Evolutionary conservation across 345 rosid genomes (phyloP).

Genomic region (Adansonia digitata): DNA sequence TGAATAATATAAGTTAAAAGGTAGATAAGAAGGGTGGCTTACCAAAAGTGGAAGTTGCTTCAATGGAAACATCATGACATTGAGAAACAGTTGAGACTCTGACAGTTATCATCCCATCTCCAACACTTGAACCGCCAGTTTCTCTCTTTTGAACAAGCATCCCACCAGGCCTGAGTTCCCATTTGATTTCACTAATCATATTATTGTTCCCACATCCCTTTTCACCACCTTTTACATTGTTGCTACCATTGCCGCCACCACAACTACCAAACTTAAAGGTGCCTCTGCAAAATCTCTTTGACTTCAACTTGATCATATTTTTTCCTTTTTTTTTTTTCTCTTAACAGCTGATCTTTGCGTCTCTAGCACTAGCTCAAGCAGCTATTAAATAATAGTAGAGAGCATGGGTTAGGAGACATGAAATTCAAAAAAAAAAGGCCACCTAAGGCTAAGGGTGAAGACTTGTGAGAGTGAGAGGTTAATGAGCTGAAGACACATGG

Average conservation of each 20-base stretch:
- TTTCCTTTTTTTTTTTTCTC: not conserved
- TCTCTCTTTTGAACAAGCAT: constrained; percentile 92
- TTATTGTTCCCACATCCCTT: constrained; percentile 25
- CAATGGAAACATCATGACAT: constrained; percentile 68
- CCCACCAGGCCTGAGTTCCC: constrained; percentile 90
- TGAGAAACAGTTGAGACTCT: constrained; percentile 70
- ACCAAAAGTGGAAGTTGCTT: constrained; percentile 88
- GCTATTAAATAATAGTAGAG: not conserved
- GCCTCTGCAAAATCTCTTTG: constrained; percentile 59
- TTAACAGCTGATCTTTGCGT: not conserved
- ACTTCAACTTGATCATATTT: constrained; percentile 60
- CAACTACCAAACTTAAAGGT: constrained; percentile 59
- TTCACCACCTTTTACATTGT: constrained; percentile 19
- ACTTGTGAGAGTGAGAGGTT: not conserved
- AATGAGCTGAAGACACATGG: constrained; percentile 21
- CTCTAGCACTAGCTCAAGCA: not conserved
- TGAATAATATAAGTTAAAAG: not conserved
- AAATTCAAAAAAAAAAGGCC: not conserved
- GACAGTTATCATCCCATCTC: constrained; percentile 44
- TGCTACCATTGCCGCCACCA: constrained; percentile 22
- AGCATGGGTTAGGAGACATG: not conserved
- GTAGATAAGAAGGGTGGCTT: constrained; percentile 11
- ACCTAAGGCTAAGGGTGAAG: not conserved
- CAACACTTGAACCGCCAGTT: constrained; percentile 23
- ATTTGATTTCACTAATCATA: constrained; percentile 47